Percentiles rank a stretch among this genome's conserved stretches.
These are phyloP conservation scores for Cyberlindnera samutprakarnensis DNA, from an alignment of 805 yeast species.

Conservation along the genomic window DNA sequence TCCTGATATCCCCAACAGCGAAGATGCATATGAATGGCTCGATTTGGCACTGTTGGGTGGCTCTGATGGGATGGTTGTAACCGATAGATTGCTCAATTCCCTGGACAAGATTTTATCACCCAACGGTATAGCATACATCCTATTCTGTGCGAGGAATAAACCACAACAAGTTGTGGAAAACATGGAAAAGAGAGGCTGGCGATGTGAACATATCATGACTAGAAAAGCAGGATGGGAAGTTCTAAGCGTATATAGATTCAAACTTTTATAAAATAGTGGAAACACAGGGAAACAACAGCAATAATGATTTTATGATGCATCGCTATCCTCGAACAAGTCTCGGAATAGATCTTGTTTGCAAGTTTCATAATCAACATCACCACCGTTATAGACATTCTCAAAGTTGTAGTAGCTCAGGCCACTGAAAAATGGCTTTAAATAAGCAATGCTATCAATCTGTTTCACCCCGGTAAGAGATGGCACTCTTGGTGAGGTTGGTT, in stretches of 20 bases:
- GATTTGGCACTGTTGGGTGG: conserved; percentile 92
- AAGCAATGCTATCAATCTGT: conserved; percentile 31
- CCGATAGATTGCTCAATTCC: conserved; percentile 50
- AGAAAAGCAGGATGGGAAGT: conserved; percentile 97
- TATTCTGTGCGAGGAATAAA: conserved; percentile 86
- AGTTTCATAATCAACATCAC: conserved; percentile 30
- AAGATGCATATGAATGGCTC: conserved; percentile 60
- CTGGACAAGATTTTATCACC: conserved; percentile 46
- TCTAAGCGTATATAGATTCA: conserved; percentile 63
- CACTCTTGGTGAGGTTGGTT: conserved; percentile 23
- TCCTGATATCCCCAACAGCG: conserved; percentile 47
- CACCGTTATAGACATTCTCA: conserved; percentile 56
- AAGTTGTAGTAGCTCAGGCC: conserved; percentile 56
- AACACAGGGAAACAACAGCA: conserved; percentile 4
- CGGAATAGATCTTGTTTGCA: conserved; percentile 50
- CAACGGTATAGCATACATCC: conserved; percentile 73
- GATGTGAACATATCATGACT: conserved; percentile 40
- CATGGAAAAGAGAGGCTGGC: conserved; percentile 50
- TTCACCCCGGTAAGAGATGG: conserved; percentile 33
- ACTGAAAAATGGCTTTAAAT: conserved; percentile 58
- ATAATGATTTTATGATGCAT: not conserved
- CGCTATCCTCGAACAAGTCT: conserved; percentile 40
- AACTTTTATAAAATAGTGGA: too few relatives aligned
- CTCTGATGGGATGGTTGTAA: conserved; percentile 80
- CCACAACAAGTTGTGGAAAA: conserved; percentile 51